Evolutionary conservation across 352 stramenopile genomes (phyloP).

Genomic region (Pythium coloratum): DNA sequence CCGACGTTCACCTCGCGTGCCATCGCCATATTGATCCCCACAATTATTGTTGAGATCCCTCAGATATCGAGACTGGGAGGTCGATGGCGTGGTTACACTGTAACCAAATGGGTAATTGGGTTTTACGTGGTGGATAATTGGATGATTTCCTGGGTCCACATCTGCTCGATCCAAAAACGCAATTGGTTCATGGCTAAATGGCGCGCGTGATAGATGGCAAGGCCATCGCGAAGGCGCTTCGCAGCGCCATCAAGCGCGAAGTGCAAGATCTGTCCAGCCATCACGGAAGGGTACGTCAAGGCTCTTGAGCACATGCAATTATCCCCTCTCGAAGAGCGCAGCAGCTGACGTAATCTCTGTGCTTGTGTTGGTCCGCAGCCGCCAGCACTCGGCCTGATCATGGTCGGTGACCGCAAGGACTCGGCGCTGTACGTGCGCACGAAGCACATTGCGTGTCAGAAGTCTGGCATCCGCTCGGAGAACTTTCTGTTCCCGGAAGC

Average conservation of each 20-base stretch:
- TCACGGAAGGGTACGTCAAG: constrained; percentile 47
- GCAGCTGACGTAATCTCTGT: background rate
- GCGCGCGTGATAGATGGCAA: constrained; percentile 74
- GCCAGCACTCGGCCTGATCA: constrained; percentile 97
- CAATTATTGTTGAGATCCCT: background rate
- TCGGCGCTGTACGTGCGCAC: constrained; percentile 98
- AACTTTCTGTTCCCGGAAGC: constrained; percentile 79
- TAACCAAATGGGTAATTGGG: background rate
- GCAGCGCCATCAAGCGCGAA: constrained; percentile 56
- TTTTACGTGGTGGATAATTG: background rate
- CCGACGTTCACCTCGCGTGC: constrained; percentile 25
- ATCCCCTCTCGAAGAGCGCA: background rate
- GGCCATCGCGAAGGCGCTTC: constrained; percentile 62
- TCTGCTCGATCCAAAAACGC: background rate
- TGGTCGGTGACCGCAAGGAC: constrained; percentile 96
- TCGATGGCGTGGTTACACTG: background rate
- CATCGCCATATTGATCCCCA: background rate
- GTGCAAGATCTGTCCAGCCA: constrained; percentile 49
- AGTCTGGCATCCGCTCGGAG: constrained; percentile 92
- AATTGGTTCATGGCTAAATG: constrained; percentile 15
- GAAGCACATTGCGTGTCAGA: constrained; percentile 96
- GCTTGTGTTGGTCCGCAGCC: constrained; percentile 31
- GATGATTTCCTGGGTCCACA: background rate
- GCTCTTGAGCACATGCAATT: background rate
- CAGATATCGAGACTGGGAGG: background rate